Conservation (phyloP, 352 stramenopile species). For the Phytophthora syringae region DNA sequence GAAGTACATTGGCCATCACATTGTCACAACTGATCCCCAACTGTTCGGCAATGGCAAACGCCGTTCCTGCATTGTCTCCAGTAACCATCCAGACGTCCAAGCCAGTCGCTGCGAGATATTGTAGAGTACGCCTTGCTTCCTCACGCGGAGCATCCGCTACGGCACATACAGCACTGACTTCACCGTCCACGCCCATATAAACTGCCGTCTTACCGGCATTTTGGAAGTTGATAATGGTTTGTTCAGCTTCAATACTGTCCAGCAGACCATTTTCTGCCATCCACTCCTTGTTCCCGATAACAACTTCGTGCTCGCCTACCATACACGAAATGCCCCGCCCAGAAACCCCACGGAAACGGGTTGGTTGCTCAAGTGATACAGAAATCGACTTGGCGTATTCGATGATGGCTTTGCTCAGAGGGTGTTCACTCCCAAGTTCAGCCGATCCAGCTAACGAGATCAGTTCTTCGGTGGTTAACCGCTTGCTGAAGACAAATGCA, state of each 20-base stretch:
- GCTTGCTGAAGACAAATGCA: conserved; percentile 64
- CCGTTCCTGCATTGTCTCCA: conserved; percentile 95
- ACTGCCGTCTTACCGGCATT: conserved; percentile 93
- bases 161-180: conserved; percentile 74
- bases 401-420: conserved; percentile 92
- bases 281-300: conserved; percentile 92
- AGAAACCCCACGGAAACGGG: conserved; percentile 80
- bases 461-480: conserved; percentile 66
- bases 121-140: conserved; percentile 87
- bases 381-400: conserved; percentile 83
- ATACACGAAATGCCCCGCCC: conserved; percentile 81
- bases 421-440: conserved; percentile 94
- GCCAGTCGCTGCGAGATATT: conserved; percentile 84
- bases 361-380: conserved; percentile 62
- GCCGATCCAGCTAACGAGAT: conserved; percentile 86
- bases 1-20: conserved; percentile 95
- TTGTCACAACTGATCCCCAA: conserved; percentile 89
- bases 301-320: conserved; percentile 64
- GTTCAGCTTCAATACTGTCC: conserved; percentile 52
- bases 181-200: conserved; percentile 86
- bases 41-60: conserved; percentile 89
- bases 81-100: conserved; percentile 98
- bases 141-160: conserved; percentile 85
- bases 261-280: conserved; percentile 75
- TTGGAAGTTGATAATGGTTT: conserved; percentile 64